These are phyloP conservation scores for Carex scoparia DNA, from an alignment of 176 grass and related monocot species.

Conservation along the genomic window DNA sequence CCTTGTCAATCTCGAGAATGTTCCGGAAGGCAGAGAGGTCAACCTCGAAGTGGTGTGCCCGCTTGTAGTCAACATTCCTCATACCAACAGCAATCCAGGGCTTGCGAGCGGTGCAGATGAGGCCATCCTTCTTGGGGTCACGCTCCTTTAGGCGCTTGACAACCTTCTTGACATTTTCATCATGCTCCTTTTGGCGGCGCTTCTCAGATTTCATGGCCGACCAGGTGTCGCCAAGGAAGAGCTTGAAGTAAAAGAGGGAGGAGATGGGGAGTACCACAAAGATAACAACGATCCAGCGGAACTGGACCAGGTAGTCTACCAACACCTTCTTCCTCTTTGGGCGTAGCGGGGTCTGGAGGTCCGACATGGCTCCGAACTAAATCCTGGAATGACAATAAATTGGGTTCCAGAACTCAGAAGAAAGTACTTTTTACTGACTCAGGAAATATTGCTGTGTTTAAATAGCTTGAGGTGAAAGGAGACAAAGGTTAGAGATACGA, in stretches of 20 bases:
- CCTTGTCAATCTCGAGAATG: conserved; percentile 74
- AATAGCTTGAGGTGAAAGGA: background rate
- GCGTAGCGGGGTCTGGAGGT: conserved; percentile 48
- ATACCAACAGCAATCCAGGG: conserved; percentile 86
- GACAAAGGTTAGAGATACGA: background rate
- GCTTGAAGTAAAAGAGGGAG: conserved; percentile 53
- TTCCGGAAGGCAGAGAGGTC: conserved; percentile 81
- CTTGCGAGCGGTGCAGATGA: conserved; percentile 89
- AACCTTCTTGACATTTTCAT: conserved; percentile 70
- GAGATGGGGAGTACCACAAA: conserved; percentile 78
- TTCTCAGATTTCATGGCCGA: conserved; percentile 77
- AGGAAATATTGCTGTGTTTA: background rate
- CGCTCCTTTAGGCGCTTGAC: conserved; percentile 81
- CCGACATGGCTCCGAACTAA: conserved; percentile 54
- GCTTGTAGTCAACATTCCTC: conserved; percentile 95
- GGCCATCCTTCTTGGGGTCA: conserved; percentile 83
- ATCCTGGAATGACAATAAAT: conserved; percentile 21
- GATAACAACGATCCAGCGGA: conserved; percentile 83
- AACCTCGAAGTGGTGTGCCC: conserved; percentile 78
- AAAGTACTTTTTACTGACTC: background rate
- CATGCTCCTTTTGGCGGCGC: conserved; percentile 61
- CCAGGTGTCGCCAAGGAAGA: conserved; percentile 60
- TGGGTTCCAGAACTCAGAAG: background rate
- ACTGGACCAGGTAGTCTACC: conserved; percentile 74
- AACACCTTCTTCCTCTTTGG: conserved; percentile 64